These are phyloP conservation scores for Aspergillus homomorphus DNA, from an alignment of 495 filamentous ascomycete species.

Conservation along the genomic window DNA sequence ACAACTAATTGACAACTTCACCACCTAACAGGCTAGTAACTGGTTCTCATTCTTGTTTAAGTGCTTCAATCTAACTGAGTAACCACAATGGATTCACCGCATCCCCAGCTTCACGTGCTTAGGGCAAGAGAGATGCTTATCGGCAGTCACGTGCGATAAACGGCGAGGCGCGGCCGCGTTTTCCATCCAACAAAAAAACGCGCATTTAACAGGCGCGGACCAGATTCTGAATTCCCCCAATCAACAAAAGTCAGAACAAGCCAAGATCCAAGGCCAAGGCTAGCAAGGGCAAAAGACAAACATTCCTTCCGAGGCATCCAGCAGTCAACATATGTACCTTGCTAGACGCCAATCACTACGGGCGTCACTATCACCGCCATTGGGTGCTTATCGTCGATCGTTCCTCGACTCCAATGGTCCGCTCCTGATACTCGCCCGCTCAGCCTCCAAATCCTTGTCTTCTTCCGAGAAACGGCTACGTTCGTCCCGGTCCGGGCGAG, in stretches of 20 bases:
- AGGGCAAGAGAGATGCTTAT: constrained; percentile 11
- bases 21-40: too few relatives aligned
- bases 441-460: constrained; percentile 28
- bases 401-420: constrained; percentile 23
- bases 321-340: constrained; percentile 32
- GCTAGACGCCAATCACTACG: constrained; percentile 15
- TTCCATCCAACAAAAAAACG: constrained; percentile 1
- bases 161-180: constrained; percentile 18
- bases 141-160: constrained; percentile 34
- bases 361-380: constrained; percentile 16
- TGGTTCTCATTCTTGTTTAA: too few relatives aligned
- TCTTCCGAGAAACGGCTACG: too few relatives aligned
- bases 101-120: neutral
- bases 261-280: constrained; percentile 3
- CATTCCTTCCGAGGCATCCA: constrained; percentile 1
- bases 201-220: neutral
- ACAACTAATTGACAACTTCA: too few relatives aligned
- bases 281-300: too few relatives aligned
- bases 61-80: neutral
- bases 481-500: constrained; percentile 10
- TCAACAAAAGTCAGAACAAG: neutral
- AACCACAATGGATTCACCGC: neutral
- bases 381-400: constrained; percentile 18
- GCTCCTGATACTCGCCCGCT: constrained; percentile 17
- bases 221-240: too few relatives aligned